phyloP scores from a whole-genome alignment of 768 basidiomycete species.

The Agaricus blazei region DNA sequence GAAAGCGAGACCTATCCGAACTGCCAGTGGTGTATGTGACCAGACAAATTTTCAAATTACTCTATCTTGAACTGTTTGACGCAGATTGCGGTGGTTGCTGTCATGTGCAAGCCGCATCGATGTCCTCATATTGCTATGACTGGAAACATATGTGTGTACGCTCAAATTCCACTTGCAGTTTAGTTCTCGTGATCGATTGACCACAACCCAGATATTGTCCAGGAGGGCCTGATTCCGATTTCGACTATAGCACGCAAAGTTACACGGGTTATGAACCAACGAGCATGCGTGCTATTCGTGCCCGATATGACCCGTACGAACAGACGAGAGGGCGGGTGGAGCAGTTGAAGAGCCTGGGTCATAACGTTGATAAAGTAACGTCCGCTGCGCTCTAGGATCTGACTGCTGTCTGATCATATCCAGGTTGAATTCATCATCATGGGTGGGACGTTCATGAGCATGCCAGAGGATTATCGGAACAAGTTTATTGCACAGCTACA shows the following conservation, averaged over 20 bases:
- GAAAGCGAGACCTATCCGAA: slow-evolving; percentile 90
- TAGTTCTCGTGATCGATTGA: background rate
- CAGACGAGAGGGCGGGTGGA: slow-evolving; percentile 94
- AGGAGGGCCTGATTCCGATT: slow-evolving; percentile 98
- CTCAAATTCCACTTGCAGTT: slow-evolving; percentile 5
- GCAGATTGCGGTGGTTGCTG: slow-evolving; percentile 96
- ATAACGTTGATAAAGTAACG: slow-evolving; percentile 91
- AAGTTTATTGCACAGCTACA: slow-evolving; percentile 95
- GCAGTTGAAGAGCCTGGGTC: slow-evolving; percentile 92
- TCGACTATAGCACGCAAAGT: slow-evolving; percentile 98
- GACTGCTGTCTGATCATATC: background rate
- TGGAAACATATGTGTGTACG: slow-evolving; percentile 97
- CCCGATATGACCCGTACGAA: slow-evolving; percentile 93
- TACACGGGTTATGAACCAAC: slow-evolving; percentile 96
- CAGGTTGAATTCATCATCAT: slow-evolving; percentile 91
- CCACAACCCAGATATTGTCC: slow-evolving; percentile 75
- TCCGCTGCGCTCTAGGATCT: background rate
- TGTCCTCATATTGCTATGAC: slow-evolving; percentile 99
- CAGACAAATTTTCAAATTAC: background rate
- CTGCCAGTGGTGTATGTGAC: slow-evolving; percentile 84
- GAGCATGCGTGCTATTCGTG: slow-evolving; percentile 97
- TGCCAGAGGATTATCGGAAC: slow-evolving; percentile 93
- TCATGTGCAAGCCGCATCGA: slow-evolving; percentile 99
- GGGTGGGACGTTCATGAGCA: slow-evolving; percentile 99
- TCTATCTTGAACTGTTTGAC: background rate